Evolutionary conservation across 805 yeast genomes (phyloP).

Genomic region (Kregervanrija fluxuum): DNA sequence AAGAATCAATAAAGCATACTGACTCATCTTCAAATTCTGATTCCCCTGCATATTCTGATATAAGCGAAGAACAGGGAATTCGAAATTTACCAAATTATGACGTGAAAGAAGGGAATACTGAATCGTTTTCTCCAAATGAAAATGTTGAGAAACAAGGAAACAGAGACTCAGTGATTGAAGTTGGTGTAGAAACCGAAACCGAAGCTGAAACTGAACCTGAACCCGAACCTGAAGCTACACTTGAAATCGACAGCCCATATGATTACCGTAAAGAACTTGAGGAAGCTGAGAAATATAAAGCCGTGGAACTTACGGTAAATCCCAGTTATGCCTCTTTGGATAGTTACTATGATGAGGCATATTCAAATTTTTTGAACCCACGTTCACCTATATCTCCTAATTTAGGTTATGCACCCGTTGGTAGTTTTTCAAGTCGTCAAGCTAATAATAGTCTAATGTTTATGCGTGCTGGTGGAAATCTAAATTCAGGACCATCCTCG

Average conservation of each 20-base stretch:
- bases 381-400: not conserved
- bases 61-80: not conserved
- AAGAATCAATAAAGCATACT: not conserved
- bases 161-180: not conserved
- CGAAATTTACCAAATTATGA: not conserved
- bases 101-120: not conserved
- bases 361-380: conserved; percentile 7
- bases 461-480: too few species aligned
- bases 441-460: too few species aligned
- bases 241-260: conserved; percentile 4
- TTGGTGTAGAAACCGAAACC: not conserved
- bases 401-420: not conserved
- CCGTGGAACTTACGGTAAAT: conserved; percentile 28
- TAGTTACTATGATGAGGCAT: conserved; percentile 42
- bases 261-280: conserved; percentile 18
- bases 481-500: too few species aligned
- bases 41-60: not conserved
- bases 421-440: conserved; percentile 1
- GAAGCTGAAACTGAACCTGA: not conserved
- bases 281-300: conserved; percentile 5
- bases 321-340: conserved; percentile 77
- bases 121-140: not conserved
- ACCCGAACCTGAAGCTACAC: not conserved
- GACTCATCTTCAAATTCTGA: too few species aligned
- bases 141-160: not conserved